Base-by-base conservation (phyloP, 495 filamentous ascomycete genomes). In the Aspergillus haitiensis region DNA sequence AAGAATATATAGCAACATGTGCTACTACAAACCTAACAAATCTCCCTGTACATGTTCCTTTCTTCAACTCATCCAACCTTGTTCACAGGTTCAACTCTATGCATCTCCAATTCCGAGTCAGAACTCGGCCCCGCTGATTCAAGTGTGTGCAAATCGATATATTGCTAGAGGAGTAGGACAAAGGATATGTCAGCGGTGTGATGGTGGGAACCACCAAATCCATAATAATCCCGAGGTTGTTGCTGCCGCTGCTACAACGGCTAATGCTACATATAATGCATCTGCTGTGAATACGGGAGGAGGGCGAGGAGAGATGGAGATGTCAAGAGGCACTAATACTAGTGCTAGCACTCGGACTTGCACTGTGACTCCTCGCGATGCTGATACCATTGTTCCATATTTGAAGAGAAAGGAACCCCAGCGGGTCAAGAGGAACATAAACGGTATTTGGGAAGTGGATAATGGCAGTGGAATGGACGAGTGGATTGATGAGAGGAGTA, bases 61-160 rank as follows among this genome's bases (percentile, higher is more conserved):
- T 60, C 48, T 52, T 51, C 63, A 63, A 67, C 61, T 73, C 56
- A 31, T 65, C 68, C 64, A 70, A 58, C 57, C 69, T 34, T 61
- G 67, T 37, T 32, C 58, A 59, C 5, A 49, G 46, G 40, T 53
- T 61, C 27, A 59, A n/a, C 16, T 39, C 46, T 48, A 33, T 45
- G 49, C 49, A 55, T 61, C 57, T 44, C 65, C 56, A 56, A 60
- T 15, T 16, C 33, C 50, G 16, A 9, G 13, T 10, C 37, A 16
- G 18, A 64, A 62, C 56, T 56, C 59, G 5, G 45, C 53, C 27
- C 59, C 60, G 40, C 12, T 65, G 11, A 21, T 67, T 39, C 15
- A 31, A 9, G 57, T 52, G 21, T 67, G 65, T 34, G 27, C 13
- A 1, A 21, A 32, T n/a, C 42, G 39, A 13, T 6, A 35, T 32